These are phyloP conservation scores for Schizochytrium sp. DNA, from an alignment of 108 stramenopile genomes.

Conservation along the genomic window DNA sequence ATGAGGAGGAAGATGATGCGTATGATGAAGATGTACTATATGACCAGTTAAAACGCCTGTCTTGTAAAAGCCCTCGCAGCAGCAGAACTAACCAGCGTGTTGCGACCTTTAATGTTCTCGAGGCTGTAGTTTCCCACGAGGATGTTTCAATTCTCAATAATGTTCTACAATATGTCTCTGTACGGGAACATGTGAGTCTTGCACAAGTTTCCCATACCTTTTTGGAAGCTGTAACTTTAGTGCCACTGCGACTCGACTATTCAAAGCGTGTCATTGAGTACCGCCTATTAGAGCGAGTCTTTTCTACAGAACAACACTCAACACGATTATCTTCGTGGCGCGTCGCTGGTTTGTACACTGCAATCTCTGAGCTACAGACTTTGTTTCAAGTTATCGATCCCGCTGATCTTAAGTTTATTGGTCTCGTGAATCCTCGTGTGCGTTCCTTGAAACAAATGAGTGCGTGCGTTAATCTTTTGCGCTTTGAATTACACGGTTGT, in stretches of 20 bases:
- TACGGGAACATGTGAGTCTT: not conserved
- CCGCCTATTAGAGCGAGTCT: not conserved
- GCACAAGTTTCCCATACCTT: conserved; percentile 5
- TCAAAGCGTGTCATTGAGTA: conserved; percentile 16
- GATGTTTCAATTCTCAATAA: not conserved
- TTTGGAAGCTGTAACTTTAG: not conserved
- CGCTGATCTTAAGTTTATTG: conserved; percentile 34
- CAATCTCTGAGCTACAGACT: not conserved
- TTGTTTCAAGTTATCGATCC: conserved; percentile 35
- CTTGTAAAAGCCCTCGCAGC: not conserved
- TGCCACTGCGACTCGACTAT: conserved; percentile 40
- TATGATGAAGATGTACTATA: not conserved
- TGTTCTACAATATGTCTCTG: not conserved
- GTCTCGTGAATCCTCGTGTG: conserved; percentile 24
- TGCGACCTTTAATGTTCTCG: not conserved
- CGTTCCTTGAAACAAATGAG: not conserved
- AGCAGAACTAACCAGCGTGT: not conserved
- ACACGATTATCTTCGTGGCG: conserved; percentile 10
- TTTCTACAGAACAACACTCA: not conserved
- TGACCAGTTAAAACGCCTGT: not conserved
- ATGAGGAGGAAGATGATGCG: not conserved
- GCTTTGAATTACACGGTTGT: conserved; percentile 53
- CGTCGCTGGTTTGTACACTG: conserved; percentile 39
- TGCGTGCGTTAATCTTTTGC: conserved; percentile 24
- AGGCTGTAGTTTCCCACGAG: not conserved